Evolutionary conservation across 257 asterid species (phyloP), one percentile per base, ranked within the genome.

Genomic region (Rauvolfia tetraphylla): DNA sequence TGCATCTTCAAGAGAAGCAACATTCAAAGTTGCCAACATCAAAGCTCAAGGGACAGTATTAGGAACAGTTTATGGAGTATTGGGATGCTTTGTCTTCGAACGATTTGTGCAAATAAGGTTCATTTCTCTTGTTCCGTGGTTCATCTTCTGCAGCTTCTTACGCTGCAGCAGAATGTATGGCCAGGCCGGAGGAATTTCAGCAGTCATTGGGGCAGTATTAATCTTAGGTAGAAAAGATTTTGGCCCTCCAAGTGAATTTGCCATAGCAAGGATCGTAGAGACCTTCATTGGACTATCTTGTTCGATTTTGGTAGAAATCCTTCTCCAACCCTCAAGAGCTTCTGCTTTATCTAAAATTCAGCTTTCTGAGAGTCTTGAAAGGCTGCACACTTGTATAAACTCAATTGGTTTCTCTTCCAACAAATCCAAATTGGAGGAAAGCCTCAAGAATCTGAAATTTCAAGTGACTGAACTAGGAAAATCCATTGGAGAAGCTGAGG

Each of bases 1-100:
- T 0, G 93, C 95, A 2, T 44, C 96, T 3, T 79, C 90, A 36
- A 85, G 97, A 74, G 96, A 90, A 76, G 96, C 96, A 7, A 90
- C 97, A 0, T 89, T 93, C 72, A 90, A 80, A 78, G 86, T 90
- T 13, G 91, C 97, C 0, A 93, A 93, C 36, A 36, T 88, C 7
- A 92, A 92, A 46, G 96, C 96, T 31, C 98, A 93, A 25, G 98
- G 98, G 46, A 91, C 98, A 0, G 98, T 92, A 7, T 80, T 93
- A 7, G 98, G 98, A 44, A 80, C 96, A 0, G 92, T 91, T 7
- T 93, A 91, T 70, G 98, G 98, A 39, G 92, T 92, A 9, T 54
- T 93, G 51, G 92, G 96, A 7, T 91, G 97, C 75, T 91, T 89
- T 48, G 76, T 91, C n/a, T 91, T 93, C 68, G 90, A 87, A 68